Evolutionary conservation across 257 asterid species (phyloP), one percentile per base, ranked within the genome.

Genomic region (Ilex asprella): DNA sequence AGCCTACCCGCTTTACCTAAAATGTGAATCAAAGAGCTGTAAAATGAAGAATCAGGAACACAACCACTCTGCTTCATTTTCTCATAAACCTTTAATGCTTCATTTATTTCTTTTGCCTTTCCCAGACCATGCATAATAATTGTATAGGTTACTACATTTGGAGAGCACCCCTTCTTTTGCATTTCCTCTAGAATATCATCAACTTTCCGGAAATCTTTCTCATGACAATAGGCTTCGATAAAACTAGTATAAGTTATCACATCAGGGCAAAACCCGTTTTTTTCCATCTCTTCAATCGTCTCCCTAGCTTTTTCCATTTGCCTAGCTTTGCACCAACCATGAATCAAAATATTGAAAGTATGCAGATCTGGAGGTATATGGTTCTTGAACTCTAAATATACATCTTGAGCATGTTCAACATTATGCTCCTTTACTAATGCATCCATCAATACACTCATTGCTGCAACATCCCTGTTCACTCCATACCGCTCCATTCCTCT

Each of bases 301-400:
- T 61, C 68, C 60, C 50, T 74, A 41, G 99, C 97, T 72, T 81
- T 84, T 21, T 78, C 89, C 9, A 81, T 65, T 75, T 85, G 75
- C 81, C 97, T 85, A 69, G 70, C 46, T 72, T 67, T 87, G 87
- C 97, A 89, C 89, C 89, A 87, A 65, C 97, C 97, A 47, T 87
- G 95, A 52, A 82, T 70, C 31, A 89, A 76, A 55, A 85, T 64
- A 31, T 93, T 93, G 78, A 65, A 89, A n/a, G 95, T 86, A 10
- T 15, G 73, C 12, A 21, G 61, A 72, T 59, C 71, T 8, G 94
- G 96, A 65, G 74, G 70, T 62, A 87, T 62, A 41, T 7, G 58
- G 16, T 78, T 79, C 75, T 64, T 85, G 44, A 69, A 81, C 61
- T 84, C 82, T 7, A 64, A 16, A 68, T 63, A 77, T n/a, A 76